Percentiles rank a stretch among this genome's conserved stretches.
These are phyloP conservation scores for Candida caryicola DNA, from an alignment of 805 yeast genomes.

Conservation along the genomic window DNA sequence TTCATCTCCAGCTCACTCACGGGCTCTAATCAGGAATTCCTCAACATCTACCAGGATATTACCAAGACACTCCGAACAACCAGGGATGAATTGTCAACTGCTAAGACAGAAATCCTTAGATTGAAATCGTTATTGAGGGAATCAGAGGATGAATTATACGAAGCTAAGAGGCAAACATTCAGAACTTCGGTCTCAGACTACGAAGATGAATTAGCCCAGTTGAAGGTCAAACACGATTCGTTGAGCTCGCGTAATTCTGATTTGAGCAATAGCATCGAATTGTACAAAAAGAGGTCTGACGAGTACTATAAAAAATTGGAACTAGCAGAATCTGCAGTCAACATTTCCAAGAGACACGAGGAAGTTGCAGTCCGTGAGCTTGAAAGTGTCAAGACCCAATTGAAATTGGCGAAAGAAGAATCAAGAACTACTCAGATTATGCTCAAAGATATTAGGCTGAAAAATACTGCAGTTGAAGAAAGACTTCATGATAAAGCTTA, in stretches of 20 bases:
- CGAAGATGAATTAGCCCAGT: slow-evolving; percentile 42
- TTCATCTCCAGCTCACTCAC: slow-evolving; percentile 22
- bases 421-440: slow-evolving; percentile 51
- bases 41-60: slow-evolving; percentile 49
- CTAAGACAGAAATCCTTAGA: slow-evolving; percentile 41
- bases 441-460: slow-evolving; percentile 50
- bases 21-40: slow-evolving; percentile 42
- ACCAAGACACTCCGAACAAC: slow-evolving; percentile 43
- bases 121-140: slow-evolving; percentile 42
- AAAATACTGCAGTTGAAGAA: slow-evolving; percentile 52
- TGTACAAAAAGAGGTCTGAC: slow-evolving; percentile 71
- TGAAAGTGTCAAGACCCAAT: slow-evolving; percentile 39
- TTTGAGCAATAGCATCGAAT: slow-evolving; percentile 49
- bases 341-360: slow-evolving; percentile 62
- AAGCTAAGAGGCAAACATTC: slow-evolving; percentile 40
- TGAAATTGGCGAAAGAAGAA: slow-evolving; percentile 49
- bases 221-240: slow-evolving; percentile 57
- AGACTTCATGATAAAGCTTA: slow-evolving; percentile 55
- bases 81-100: slow-evolving; percentile 40
- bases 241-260: slow-evolving; percentile 55
- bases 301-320: slow-evolving; percentile 72
- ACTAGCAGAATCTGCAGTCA: slow-evolving; percentile 70
- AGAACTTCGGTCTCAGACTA: slow-evolving; percentile 34
- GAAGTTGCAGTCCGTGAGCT: slow-evolving; percentile 51
- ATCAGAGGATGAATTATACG: slow-evolving; percentile 43